Base-by-base conservation (phyloP, 2,329 filamentous ascomycete species). In the Emergomyces orientalis region DNA sequence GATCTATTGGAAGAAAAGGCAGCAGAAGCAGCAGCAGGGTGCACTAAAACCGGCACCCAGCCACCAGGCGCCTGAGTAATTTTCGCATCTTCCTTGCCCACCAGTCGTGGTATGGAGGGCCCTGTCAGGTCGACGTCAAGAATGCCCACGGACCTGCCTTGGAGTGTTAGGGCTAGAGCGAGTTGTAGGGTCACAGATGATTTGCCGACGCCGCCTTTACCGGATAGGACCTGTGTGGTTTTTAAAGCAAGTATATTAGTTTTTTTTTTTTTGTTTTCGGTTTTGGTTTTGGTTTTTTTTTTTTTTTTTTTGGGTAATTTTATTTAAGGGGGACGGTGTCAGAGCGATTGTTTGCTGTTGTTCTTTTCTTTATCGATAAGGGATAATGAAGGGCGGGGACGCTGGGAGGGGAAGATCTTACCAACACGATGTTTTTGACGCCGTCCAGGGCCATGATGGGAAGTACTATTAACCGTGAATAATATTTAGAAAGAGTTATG, bases 171-270 rank as follows among this genome's bases (percentile, higher is more conserved):
- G 0, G 92, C 91, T 45, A 99, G 84, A 9, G 94, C 94, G 19
- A 99, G 86, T 75, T 99, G 94, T 1, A 93, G 95, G 0, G 94
- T 97, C n/a, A 97, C 87, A 60, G 91, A 96, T 52, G 93, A 97
- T 81, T 99, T 99, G 63, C 94, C 94, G 25, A 99, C 94, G 69
- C 94, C 94, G 72, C 94, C 94, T 83, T 99, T 99, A 70, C 94
- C 94, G 14, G 94, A 97, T 57, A 99, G 88, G 66, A 93, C 83
- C 79, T 84, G 65, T 30, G 22, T 19, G 47, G 7, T n/a, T 56
- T 22, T 9, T 14, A 13, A 22, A n/a, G 51, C 32, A 41, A 34
- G 3, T 25, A 27, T n/a, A 17, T 55, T 62, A 25, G 49, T 61
- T 59, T 22, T 8, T n/a, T n/a, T n/a, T n/a, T n/a, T n/a, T n/a